These are phyloP conservation scores for Phaseolus lunatus DNA, from an alignment of 306 rosid species.

Conservation along the genomic window DNA sequence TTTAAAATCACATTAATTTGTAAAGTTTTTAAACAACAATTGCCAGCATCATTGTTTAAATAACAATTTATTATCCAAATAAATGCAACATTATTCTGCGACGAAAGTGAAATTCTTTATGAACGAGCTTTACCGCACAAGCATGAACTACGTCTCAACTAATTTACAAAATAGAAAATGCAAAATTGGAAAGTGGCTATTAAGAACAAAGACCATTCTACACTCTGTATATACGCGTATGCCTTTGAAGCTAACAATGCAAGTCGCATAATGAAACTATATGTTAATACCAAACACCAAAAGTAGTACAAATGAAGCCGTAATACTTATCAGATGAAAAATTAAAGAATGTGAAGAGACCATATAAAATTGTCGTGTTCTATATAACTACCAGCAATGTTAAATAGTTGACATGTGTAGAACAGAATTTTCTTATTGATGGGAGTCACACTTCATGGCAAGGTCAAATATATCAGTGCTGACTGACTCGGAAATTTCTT, in stretches of 20 bases:
- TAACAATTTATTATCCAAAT: neutral
- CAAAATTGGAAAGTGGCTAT: conserved; percentile 12
- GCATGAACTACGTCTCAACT: neutral
- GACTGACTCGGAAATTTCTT: neutral
- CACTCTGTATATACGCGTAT: neutral
- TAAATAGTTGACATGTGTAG: neutral
- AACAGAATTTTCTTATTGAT: neutral
- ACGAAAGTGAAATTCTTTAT: neutral
- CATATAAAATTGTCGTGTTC: neutral
- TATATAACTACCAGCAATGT: neutral
- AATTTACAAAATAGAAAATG: neutral
- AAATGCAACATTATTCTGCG: neutral
- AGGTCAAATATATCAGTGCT: no score
- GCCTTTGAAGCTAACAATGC: conserved; percentile 32
- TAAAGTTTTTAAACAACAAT: no score
- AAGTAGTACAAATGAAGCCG: conserved; percentile 35
- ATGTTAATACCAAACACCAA: conserved; percentile 32
- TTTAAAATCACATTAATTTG: no score
- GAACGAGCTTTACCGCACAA: neutral
- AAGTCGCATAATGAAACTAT: neutral
- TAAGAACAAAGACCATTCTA: conserved; percentile 14
- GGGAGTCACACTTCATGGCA: neutral
- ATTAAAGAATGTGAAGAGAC: conserved; percentile 45
- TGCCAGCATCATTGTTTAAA: neutral
- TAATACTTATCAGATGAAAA: conserved; percentile 40